Base-by-base conservation (phyloP, 805 yeast genomes). In the Candida glaebosa region DNA sequence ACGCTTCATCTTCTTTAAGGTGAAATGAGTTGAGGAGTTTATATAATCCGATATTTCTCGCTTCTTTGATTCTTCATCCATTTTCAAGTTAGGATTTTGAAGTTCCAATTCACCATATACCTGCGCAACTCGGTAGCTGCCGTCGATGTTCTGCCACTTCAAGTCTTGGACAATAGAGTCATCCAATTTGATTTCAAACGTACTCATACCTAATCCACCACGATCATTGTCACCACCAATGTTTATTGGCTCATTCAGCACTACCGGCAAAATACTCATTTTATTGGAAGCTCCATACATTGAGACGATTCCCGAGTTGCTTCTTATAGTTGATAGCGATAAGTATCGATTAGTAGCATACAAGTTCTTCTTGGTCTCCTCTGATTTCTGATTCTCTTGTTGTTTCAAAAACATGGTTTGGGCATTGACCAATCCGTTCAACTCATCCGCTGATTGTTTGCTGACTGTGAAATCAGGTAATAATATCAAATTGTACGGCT, bases 111-210 rank as follows among this genome's bases (percentile, higher is more conserved):
- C 78, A 31, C 97, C 98, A 33, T 74, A 68, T 5, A 91, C 83
- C 52, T 87, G 90, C 0, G 97, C 88, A 22, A 91, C 81, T 14
- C 85, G 75, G 57, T 81, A 85, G 9, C 87, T 88, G 30, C 90
- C 91, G 25, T 84, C 80, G 43, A 90, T 78, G 39, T 74, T 75
- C 57, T 90, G 96, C 99, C 99, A 91, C 40, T 75, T 73, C 40
- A 91, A 66, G 18, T 68, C 58, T n/a, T 71, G 65, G 8, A 78
- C 76, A 25, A 91, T 63, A 3, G 70, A 69, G 12, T 83, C 84
- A 47, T 87, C 90, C 18, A 91, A 61, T 37, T 81, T 67, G 26
- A 91, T 75, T 50, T 84, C 87, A 43, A 81, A 70, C 38, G 67
- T 68, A 34, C 56, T 59, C 32, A 61, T 46, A 19, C 67, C 66